A percentile compares a stretch with the other conserved stretches of the same genome.
phyloP scores from a whole-genome alignment of 768 basidiomycete species.

The Holtermannia corniformis region DNA sequence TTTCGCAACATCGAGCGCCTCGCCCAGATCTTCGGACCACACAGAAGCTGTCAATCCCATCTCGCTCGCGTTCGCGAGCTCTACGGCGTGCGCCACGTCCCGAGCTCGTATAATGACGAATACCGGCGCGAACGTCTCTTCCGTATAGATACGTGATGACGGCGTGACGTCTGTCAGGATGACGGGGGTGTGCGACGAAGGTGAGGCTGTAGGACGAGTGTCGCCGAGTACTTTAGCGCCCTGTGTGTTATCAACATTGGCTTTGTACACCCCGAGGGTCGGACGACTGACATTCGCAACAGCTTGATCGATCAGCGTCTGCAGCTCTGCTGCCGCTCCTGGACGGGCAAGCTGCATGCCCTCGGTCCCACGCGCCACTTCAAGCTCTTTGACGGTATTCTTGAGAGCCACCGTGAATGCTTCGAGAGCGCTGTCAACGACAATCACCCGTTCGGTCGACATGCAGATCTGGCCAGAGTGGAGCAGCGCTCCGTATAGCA shows the following conservation, averaged over 20 bases:
- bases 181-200: neutral
- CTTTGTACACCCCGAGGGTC: neutral
- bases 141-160: conserved; percentile 4
- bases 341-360: conserved; percentile 16
- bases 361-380: conserved; percentile 2
- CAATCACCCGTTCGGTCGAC: conserved; percentile 38
- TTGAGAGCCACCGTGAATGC: conserved; percentile 18
- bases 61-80: conserved; percentile 51
- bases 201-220: neutral
- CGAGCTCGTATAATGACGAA: conserved; percentile 42
- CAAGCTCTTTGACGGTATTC: conserved; percentile 7
- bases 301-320: conserved; percentile 14
- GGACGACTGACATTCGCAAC: conserved; percentile 10
- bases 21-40: conserved; percentile 49
- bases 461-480: conserved; percentile 42
- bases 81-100: conserved; percentile 17
- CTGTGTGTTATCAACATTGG: conserved; percentile 10
- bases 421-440: conserved; percentile 20
- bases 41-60: conserved; percentile 50
- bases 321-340: conserved; percentile 6
- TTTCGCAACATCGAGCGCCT: conserved; percentile 47
- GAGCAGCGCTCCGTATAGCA: conserved; percentile 35
- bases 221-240: conserved; percentile 12
- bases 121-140: conserved; percentile 57
- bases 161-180: conserved; percentile 14